Base-by-base conservation (phyloP, 371 early-diverging fungal species). In the Ordospora colligata region DNA sequence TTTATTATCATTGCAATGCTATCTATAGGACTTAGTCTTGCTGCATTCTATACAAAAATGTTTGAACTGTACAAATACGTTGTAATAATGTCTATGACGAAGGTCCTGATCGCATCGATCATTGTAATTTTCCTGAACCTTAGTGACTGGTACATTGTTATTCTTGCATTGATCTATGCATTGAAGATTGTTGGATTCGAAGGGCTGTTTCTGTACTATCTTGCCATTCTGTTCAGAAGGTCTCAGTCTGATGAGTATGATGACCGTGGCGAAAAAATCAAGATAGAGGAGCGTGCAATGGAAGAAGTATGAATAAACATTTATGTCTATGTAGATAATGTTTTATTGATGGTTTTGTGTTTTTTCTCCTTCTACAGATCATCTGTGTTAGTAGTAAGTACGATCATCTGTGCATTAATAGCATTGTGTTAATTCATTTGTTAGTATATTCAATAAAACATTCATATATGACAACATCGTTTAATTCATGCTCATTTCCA, bases 191-290 rank as follows among this genome's bases (percentile, higher is more conserved):
- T 32, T 32, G 8, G 42, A 11, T 32, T 54, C n/a, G 69, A 63
- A 27, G 17, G 27, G n/a, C 0, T 67, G 44, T 67, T 69, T n/a
- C 37, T 75, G 25, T 73, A 73, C 67, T 73, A 68, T 67, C 11
- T 80, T 17, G 52, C 75, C 2, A 58, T 75, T 8, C 68, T 62
- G 27, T 64, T 74, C 44, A 67, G 69, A 27, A 67, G 74, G 37
- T 10, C 69, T 12, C 64, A 73, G 27, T 74, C 74, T 23, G 70
- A 74, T 23, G 68, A 73, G 8, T 78, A 78, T 51, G 78, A 78
- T 25, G 69, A 73, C 42, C 17, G 68, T 69, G 78, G 78, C 21
- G 53, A 51, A 42, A 25, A 45, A 12, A 46, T 69, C 23, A 58
- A 14, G 43, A 54, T 52, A 17, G 51, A 77, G 1, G 40, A 65